These are phyloP conservation scores for Rhododendron henanense DNA, from an alignment of 148 eudicot species.

Conservation along the genomic window DNA sequence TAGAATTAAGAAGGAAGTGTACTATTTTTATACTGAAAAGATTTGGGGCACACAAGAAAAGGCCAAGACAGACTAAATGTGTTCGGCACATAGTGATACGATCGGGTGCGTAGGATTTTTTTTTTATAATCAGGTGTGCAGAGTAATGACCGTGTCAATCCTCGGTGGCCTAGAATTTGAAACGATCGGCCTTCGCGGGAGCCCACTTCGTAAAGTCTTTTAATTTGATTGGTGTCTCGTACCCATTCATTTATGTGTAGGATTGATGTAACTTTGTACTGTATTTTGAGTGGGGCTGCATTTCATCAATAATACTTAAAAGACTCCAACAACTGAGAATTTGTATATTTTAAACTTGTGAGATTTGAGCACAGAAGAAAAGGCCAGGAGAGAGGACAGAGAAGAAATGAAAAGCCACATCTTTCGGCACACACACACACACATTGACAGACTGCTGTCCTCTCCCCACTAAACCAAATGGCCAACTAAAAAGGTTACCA, in stretches of 20 bases:
- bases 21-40: neutral
- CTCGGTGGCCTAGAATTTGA: neutral
- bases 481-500: slow-evolving; percentile 2
- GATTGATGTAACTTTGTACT: neutral
- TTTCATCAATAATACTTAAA: neutral
- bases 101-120: neutral
- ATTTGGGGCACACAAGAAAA: neutral
- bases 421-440: neutral
- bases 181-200: neutral
- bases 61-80: neutral
- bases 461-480: neutral
- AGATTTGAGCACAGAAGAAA: neutral
- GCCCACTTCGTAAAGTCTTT: neutral
- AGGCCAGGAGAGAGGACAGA: neutral
- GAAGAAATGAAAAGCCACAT: neutral
- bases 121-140: neutral
- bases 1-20: neutral
- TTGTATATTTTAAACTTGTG: too few species aligned
- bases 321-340: neutral
- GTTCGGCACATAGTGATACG: neutral
- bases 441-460: neutral
- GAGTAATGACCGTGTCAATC: neutral
- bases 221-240: neutral
- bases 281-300: neutral
- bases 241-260: neutral